These are phyloP conservation scores for Ceratocystis diversiconidia DNA, from an alignment of 2,329 filamentous ascomycete species.

Conservation along the genomic window DNA sequence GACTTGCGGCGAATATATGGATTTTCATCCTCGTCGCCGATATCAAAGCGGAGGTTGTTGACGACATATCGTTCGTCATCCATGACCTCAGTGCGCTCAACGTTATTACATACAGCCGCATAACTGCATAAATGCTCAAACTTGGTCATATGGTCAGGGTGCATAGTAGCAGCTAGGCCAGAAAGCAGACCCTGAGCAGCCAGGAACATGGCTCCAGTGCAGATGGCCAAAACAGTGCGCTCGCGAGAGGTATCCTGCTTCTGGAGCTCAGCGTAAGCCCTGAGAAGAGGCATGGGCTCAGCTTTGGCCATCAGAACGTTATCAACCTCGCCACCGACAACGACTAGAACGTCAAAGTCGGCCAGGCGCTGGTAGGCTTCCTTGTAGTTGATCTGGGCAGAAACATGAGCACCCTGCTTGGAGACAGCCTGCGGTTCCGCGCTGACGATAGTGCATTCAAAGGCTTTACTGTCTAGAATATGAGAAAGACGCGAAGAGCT, in stretches of 20 bases:
- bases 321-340: constrained; percentile 57
- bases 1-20: constrained; percentile 68
- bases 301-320: constrained; percentile 50
- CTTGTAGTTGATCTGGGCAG: constrained; percentile 62
- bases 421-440: constrained; percentile 42
- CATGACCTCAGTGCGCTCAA: constrained; percentile 68
- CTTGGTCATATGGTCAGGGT: constrained; percentile 64
- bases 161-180: constrained; percentile 68
- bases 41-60: constrained; percentile 79
- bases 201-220: constrained; percentile 65
- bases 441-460: constrained; percentile 42
- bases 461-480: constrained; percentile 37
- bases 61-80: constrained; percentile 74
- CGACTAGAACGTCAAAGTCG: constrained; percentile 66
- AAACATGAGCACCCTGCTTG: constrained; percentile 52
- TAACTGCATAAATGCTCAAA: constrained; percentile 73
- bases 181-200: constrained; percentile 63
- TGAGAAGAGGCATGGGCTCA: constrained; percentile 58
- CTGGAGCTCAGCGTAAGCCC: constrained; percentile 64
- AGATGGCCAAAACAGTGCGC: constrained; percentile 67
- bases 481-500: background rate
- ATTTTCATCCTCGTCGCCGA: constrained; percentile 69
- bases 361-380: constrained; percentile 60
- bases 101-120: constrained; percentile 51
- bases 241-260: constrained; percentile 65